Percentiles rank a stretch among this genome's conserved stretches.
These are phyloP conservation scores for Cladosporium velox DNA, from an alignment of 2,329 filamentous ascomycete genomes.

Conservation along the genomic window DNA sequence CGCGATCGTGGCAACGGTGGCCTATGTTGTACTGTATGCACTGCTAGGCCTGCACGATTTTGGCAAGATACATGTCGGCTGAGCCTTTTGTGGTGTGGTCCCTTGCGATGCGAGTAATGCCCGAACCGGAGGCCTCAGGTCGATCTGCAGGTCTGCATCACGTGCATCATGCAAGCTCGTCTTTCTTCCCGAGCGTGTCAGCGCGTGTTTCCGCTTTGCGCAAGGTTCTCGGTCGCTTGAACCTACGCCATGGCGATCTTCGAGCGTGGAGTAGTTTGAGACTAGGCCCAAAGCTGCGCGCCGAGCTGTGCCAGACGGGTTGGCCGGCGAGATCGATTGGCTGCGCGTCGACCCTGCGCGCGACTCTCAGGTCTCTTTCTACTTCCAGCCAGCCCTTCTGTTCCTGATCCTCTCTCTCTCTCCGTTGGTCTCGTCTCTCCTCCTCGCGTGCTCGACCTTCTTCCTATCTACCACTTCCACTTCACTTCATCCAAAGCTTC, in stretches of 20 bases:
- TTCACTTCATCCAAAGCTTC: not conserved
- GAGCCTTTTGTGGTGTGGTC: not conserved
- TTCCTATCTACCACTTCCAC: not conserved
- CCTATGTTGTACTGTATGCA: not conserved
- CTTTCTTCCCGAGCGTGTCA: not conserved
- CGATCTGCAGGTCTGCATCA: slow-evolving; percentile 5
- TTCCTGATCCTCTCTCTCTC: slow-evolving; percentile 9
- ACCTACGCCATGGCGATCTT: not conserved
- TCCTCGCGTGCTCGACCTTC: slow-evolving; percentile 5
- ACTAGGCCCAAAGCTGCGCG: not conserved
- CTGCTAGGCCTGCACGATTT: not conserved
- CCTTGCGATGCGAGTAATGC: not conserved
- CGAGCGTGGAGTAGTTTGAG: not conserved
- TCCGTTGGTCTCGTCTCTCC: not conserved
- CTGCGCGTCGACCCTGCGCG: slow-evolving; percentile 9
- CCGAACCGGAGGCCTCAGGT: not conserved
- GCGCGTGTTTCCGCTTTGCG: not conserved
- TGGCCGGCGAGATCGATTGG: not conserved
- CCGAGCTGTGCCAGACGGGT: slow-evolving; percentile 3
- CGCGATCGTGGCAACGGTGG: not conserved
- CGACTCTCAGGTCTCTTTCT: not conserved
- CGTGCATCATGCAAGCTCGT: slow-evolving; percentile 7
- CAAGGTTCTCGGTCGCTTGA: not conserved
- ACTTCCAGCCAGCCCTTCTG: not conserved
- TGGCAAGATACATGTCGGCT: not conserved